Percentiles rank a stretch among this genome's conserved stretches.
Conservation (phyloP, 805 yeast species). For the Metschnikowia colocasiae region DNA sequence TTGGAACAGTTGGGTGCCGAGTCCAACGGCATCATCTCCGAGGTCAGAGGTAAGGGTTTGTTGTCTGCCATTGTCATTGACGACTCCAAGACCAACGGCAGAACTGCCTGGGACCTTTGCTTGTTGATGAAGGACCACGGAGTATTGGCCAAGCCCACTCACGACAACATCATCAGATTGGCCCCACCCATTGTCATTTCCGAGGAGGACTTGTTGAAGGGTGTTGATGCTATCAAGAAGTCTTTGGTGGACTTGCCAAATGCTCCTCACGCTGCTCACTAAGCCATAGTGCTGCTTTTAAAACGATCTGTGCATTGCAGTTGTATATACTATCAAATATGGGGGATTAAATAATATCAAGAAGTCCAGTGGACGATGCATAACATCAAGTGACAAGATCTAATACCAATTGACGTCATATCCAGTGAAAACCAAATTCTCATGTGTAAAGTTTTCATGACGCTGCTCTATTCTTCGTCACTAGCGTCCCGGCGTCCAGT, state of each 20-base stretch:
- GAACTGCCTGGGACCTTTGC: constrained; percentile 96
- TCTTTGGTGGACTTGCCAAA: constrained; percentile 55
- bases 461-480: constrained; percentile 39
- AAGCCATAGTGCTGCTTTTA: constrained; percentile 9
- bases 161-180: constrained; percentile 89
- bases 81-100: constrained; percentile 74
- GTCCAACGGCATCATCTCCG: constrained; percentile 51
- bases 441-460: too few species aligned
- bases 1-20: constrained; percentile 50
- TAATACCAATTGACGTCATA: too few species aligned
- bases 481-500: constrained; percentile 43
- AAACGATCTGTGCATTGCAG: background rate
- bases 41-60: constrained; percentile 81
- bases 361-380: background rate
- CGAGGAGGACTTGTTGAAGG: constrained; percentile 78
- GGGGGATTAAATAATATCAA: background rate
- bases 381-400: background rate
- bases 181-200: constrained; percentile 95
- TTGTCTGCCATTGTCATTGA: constrained; percentile 90
- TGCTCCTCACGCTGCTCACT: constrained; percentile 46
- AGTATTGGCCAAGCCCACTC: constrained; percentile 93
- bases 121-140: constrained; percentile 84
- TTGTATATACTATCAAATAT: background rate
- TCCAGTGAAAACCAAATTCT: too few species aligned
- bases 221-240: constrained; percentile 67